Conservation (phyloP, 169 alveolate genomes). For the Plasmodium falciparum region DNA sequence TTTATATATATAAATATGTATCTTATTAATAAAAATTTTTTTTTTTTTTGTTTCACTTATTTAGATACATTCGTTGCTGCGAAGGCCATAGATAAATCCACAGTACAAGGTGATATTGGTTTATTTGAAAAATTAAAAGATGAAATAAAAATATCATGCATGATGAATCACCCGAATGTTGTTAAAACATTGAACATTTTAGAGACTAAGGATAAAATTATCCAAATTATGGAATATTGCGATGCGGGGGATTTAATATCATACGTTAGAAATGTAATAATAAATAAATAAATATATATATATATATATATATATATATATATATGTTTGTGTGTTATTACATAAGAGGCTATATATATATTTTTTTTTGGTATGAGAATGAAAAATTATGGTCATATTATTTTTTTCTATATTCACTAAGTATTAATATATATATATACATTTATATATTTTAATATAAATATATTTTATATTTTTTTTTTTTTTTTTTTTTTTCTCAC, state of each 20-base stretch:
- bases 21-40: background rate
- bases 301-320: background rate
- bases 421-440: background rate
- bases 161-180: constrained; percentile 85
- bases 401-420: background rate
- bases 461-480: background rate
- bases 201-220: constrained; percentile 86
- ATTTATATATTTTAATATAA: background rate
- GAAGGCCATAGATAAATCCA: constrained; percentile 82
- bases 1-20: background rate
- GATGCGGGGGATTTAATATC: constrained; percentile 94
- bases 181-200: constrained; percentile 84
- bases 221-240: constrained; percentile 90
- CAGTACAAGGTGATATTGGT: constrained; percentile 78
- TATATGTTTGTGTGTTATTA: background rate
- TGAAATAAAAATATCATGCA: constrained; percentile 83
- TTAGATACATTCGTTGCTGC: constrained; percentile 77
- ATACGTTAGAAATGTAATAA: constrained; percentile 87
- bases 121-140: constrained; percentile 81
- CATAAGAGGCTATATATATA: background rate
- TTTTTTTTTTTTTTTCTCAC: background rate
- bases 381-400: too few species aligned
- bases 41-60: background rate
- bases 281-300: background rate
- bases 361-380: background rate